Evolutionary conservation across 1,284 basidiomycete genomes (phyloP).

Genomic region (Acaromyces ingoldii): DNA sequence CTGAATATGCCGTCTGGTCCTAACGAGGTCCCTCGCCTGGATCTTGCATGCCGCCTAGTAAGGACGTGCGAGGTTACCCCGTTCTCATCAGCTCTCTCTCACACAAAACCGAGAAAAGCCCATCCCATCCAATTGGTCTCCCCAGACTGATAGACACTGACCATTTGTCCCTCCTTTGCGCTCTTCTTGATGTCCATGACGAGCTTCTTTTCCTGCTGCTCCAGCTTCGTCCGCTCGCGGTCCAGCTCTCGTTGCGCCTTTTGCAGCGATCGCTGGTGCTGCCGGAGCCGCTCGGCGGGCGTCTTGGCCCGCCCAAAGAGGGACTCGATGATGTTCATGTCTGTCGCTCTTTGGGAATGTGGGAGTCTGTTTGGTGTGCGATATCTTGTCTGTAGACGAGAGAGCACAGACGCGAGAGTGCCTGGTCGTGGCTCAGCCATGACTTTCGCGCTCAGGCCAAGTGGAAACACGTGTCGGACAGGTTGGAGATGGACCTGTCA

Average conservation of each 20-base stretch:
- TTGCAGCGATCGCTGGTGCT: slow-evolving; percentile 89
- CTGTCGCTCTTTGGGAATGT: too few species aligned
- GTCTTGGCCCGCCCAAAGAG: slow-evolving; percentile 84
- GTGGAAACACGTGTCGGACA: too few species aligned
- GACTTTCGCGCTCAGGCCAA: too few species aligned
- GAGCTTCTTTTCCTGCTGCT: slow-evolving; percentile 65
- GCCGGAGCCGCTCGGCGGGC: slow-evolving; percentile 88
- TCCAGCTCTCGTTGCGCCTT: slow-evolving; percentile 97
- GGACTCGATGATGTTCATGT: slow-evolving; percentile 32
- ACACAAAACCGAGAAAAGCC: background rate
- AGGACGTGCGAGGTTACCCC: background rate
- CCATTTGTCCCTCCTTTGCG: slow-evolving; percentile 92
- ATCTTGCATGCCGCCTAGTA: slow-evolving; percentile 76
- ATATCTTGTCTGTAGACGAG: too few species aligned
- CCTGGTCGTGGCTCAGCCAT: too few species aligned
- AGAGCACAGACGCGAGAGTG: too few species aligned
- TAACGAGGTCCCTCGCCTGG: slow-evolving; percentile 96
- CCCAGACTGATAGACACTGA: slow-evolving; percentile 53
- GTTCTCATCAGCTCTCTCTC: too few species aligned
- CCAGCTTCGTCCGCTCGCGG: slow-evolving; percentile 86
- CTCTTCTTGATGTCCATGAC: slow-evolving; percentile 88
- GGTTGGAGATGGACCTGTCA: too few species aligned
- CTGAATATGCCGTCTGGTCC: slow-evolving; percentile 89
- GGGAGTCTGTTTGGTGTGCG: too few species aligned
- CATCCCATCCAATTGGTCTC: background rate